Evolutionary conservation across 2,329 filamentous ascomycete species (phyloP).

Genomic region (Xylogone sp.): DNA sequence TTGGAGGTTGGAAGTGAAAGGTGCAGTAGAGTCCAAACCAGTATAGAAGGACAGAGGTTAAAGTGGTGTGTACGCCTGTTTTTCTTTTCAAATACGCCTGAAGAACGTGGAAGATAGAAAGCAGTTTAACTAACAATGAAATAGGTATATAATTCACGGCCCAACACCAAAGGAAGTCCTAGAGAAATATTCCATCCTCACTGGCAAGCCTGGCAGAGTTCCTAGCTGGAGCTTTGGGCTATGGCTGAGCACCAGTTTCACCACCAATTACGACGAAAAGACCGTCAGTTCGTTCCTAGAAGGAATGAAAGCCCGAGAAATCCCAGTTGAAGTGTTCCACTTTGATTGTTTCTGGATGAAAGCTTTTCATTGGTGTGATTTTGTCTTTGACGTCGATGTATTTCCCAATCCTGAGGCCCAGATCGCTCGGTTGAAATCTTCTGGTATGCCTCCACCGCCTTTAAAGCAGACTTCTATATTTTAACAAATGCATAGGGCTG

Average conservation of each 20-base stretch:
- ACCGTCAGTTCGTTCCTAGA: constrained; percentile 56
- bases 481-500: constrained; percentile 44
- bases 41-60: constrained; percentile 63
- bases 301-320: constrained; percentile 51
- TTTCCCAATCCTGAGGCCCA: constrained; percentile 57
- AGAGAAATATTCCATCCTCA: constrained; percentile 62
- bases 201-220: constrained; percentile 59
- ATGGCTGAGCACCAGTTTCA: constrained; percentile 71
- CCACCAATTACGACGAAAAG: constrained; percentile 55
- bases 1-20: constrained; percentile 72
- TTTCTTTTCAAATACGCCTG: not conserved
- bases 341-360: constrained; percentile 64
- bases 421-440: constrained; percentile 49
- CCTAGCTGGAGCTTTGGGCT: constrained; percentile 74
- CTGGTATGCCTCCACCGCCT: constrained; percentile 16
- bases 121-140: not conserved
- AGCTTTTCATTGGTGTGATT: constrained; percentile 62
- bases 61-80: constrained; percentile 46
- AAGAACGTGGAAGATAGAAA: not conserved
- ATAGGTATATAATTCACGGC: constrained; percentile 64
- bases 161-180: constrained; percentile 69
- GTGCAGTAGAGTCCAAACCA: constrained; percentile 66
- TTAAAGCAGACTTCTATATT: not conserved
- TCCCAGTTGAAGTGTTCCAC: constrained; percentile 58
- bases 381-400: constrained; percentile 52